Percentiles rank a stretch among this genome's conserved stretches.
Conservation (phyloP, 1,284 basidiomycete genomes). For the Boletus smithii region DNA sequence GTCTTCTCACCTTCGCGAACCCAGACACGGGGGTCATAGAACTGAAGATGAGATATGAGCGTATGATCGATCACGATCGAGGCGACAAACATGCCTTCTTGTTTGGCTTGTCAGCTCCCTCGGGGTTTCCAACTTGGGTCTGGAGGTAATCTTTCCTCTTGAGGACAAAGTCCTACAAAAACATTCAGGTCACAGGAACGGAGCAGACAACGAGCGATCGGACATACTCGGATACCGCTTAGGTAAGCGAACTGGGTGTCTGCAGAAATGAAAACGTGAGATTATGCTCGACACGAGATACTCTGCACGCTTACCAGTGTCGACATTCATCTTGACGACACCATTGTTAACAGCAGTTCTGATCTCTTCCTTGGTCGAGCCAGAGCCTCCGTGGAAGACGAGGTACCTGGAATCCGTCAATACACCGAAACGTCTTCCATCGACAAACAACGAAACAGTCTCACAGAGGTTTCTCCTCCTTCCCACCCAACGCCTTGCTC, state of each 20-base stretch:
- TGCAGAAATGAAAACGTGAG: conserved; percentile 17
- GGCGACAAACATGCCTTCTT: conserved; percentile 69
- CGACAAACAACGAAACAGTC: conserved; percentile 29
- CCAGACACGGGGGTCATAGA: conserved; percentile 95
- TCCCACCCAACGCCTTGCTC: conserved; percentile 65
- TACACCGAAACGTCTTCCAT: background rate
- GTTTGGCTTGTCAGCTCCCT: conserved; percentile 92
- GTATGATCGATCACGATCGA: background rate
- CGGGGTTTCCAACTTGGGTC: conserved; percentile 91
- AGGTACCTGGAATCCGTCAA: conserved; percentile 65
- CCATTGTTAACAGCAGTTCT: conserved; percentile 87
- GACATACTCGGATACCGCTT: conserved; percentile 73
- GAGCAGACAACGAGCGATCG: background rate
- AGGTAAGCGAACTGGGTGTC: conserved; percentile 95
- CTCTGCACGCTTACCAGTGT: conserved; percentile 55
- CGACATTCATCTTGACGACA: conserved; percentile 97
- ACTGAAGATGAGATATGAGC: conserved; percentile 40
- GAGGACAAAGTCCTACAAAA: conserved; percentile 69
- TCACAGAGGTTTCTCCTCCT: conserved; percentile 77
- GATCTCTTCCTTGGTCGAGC: conserved; percentile 97
- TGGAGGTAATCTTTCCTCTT: conserved; percentile 85
- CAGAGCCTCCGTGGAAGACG: conserved; percentile 99
- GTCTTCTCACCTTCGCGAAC: conserved; percentile 99
- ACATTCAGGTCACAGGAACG: conserved; percentile 4
- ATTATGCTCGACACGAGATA: background rate